These are phyloP conservation scores for Thalassia testudinum DNA, from an alignment of 116 monocot genomes.

Conservation along the genomic window DNA sequence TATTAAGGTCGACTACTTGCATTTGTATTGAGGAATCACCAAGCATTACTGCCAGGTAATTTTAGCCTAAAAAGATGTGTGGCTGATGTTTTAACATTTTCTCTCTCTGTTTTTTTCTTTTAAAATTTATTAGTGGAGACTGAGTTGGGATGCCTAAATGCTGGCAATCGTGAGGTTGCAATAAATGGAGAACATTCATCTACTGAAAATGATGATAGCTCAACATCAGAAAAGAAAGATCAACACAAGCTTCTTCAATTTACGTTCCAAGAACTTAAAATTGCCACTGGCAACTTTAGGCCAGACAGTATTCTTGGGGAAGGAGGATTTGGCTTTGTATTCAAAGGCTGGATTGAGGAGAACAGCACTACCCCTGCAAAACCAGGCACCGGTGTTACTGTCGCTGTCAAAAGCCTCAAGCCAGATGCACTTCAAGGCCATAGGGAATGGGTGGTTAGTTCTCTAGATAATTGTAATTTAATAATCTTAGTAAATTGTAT, in stretches of 20 bases:
- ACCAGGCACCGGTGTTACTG: constrained; percentile 83
- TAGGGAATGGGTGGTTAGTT: constrained; percentile 86
- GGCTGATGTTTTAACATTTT: too few species aligned
- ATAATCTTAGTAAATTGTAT: background rate
- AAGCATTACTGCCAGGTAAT: too few species aligned
- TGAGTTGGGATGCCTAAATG: constrained; percentile 63
- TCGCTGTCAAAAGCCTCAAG: constrained; percentile 84
- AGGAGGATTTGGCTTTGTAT: constrained; percentile 93
- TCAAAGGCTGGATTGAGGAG: constrained; percentile 96
- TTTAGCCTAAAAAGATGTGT: too few species aligned
- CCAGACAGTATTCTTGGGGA: constrained; percentile 91
- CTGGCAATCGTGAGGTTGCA: constrained; percentile 48
- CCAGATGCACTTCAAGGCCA: constrained; percentile 89
- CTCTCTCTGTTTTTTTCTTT: too few species aligned
- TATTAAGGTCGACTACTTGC: too few species aligned
- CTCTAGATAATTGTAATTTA: background rate
- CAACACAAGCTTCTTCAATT: constrained; percentile 43
- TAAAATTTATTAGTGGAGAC: constrained; percentile 28
- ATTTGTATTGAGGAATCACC: too few species aligned
- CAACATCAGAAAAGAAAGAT: constrained; percentile 15
- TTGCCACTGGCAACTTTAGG: constrained; percentile 83
- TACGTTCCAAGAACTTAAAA: constrained; percentile 72
- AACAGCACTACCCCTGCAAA: constrained; percentile 84
- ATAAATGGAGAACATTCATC: constrained; percentile 17
- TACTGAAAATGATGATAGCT: constrained; percentile 16